phyloP scores from a whole-genome alignment of 2,329 filamentous ascomycete genomes.

The Alternaria viburni region DNA sequence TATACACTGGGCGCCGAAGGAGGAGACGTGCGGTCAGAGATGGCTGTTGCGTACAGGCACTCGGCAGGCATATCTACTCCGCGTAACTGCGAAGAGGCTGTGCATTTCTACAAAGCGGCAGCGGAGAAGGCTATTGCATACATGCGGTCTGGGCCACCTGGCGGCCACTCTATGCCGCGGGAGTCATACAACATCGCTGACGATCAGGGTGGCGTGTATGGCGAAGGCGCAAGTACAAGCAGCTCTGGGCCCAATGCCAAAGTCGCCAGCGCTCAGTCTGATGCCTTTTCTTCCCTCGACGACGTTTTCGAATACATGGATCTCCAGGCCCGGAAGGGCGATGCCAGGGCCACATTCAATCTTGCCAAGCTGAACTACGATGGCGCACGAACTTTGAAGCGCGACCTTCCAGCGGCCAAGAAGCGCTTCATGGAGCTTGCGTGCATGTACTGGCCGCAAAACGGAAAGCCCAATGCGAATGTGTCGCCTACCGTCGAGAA shows the following conservation, averaged over 20 bases:
- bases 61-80: constrained; percentile 84
- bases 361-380: constrained; percentile 89
- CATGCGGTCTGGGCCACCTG: constrained; percentile 88
- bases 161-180: constrained; percentile 76
- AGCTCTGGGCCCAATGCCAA: constrained; percentile 85
- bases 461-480: constrained; percentile 75
- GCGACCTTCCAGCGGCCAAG: constrained; percentile 75
- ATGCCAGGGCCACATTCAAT: constrained; percentile 85
- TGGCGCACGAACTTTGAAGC: constrained; percentile 75
- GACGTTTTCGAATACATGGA: constrained; percentile 95
- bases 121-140: constrained; percentile 91
- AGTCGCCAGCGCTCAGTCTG: constrained; percentile 73
- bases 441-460: constrained; percentile 79
- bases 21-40: constrained; percentile 84
- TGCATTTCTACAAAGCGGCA: constrained; percentile 88
- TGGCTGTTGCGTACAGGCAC: constrained; percentile 89
- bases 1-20: constrained; percentile 90
- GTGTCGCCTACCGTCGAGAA: constrained; percentile 75
- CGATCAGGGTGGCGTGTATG: constrained; percentile 89
- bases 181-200: constrained; percentile 89
- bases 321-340: constrained; percentile 86
- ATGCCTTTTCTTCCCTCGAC: constrained; percentile 84
- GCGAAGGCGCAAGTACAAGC: constrained; percentile 88
- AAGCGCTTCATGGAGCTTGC: constrained; percentile 83
- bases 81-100: constrained; percentile 83